Base-by-base conservation (phyloP, 495 filamentous ascomycete species). In the Penicillium desertorum region DNA sequence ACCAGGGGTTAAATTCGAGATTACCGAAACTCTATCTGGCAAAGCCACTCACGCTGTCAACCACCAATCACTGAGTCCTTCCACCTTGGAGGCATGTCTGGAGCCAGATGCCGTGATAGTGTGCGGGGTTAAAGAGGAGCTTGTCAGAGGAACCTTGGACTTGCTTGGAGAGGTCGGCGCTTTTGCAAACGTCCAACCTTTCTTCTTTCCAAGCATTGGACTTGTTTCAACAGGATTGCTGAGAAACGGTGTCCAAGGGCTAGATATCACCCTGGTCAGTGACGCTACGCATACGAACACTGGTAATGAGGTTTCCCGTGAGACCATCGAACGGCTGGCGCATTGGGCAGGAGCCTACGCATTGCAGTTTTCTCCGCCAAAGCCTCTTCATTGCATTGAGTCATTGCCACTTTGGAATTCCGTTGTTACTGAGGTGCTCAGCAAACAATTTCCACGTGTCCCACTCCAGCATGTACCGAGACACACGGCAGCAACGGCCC, bases 301-400 rank as follows among this genome's bases (percentile, higher is more conserved):
- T 42, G 39, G 39, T 20, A 19, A 19, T 42, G 39, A 42, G 39
- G n/a, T n/a, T 42, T 50, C 47, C 27, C 47, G 27, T 5, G 16
- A 50, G 27, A 17, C 12, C 12, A 50, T 50, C 27, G 47, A 50
- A 22, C 22, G 29, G 12, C 47, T 50, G 29, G 47, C 47, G 27
- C 22, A 27, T 19, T 50, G 47, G 47, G 47, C 47, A 32, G 47
- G 47, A 19, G 20, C 47, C 17, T 50, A 50, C 34, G 47, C 47
- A 20, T 32, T 34, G 27, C 17, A 19, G 17, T 50, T 50, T 19
- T 20, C 17, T 14, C 47, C 47, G 27, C 47, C 47, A n/a, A 50
- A 50, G 27, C 12, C 17, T 20, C 29, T 50, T 9, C 47, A 50
- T 19, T 36, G n/a, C 17, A 32, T 50, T 50, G 47, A 50, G 17